Evolutionary conservation across 2,329 filamentous ascomycete genomes (phyloP), one percentile per base, ranked within the genome.

Genomic region (Pyricularia grisea): DNA sequence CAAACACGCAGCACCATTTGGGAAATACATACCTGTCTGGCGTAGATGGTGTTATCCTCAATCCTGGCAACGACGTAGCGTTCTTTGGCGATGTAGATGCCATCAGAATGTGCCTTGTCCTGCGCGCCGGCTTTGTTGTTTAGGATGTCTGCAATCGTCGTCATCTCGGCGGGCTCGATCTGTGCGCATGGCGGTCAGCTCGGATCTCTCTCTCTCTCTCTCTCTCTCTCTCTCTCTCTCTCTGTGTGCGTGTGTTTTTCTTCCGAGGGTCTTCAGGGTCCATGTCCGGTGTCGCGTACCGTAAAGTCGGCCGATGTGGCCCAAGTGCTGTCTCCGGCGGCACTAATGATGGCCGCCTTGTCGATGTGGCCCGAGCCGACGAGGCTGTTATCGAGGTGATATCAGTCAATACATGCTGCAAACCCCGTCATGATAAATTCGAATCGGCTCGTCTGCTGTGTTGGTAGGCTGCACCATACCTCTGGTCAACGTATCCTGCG

Each of bases 331-430:
- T 92, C 91, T 75, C 93, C 92, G 74, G 91, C 91, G 73, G 81
- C 82, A 80, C 91, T 93, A 84, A 95, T 88, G 79, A 97, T 93
- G 77, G 92, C 91, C 75, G 87, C 93, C 83, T 93, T 90, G 83
- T 95, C 90, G 77, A 97, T 81, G 78, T 94, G 90, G 76, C 89
- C 89, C 75, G 86, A 89, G 82, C 85, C 90, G 77, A 96, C 87
- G 76, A 97, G 88, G 87, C 93, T 97, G 77, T 58, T 27, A 27
- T 61, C 23, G 58, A 61, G 23, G 58, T 23, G n/a, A 12, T 61
- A 27, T n/a, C 25, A 25, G 58, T 61, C 25, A 61, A 27, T 61
- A 23, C n/a, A 61, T 23, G 25, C 58, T 3, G n/a, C n/a, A n/a
- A 25, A 23, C 14, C 27, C n/a, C 14, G n/a, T 1, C 7, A 61